A percentile compares a stretch with the other conserved stretches of the same genome.
Conservation (phyloP, 2,329 filamentous ascomycete species). For the Cercospora sp. region DNA sequence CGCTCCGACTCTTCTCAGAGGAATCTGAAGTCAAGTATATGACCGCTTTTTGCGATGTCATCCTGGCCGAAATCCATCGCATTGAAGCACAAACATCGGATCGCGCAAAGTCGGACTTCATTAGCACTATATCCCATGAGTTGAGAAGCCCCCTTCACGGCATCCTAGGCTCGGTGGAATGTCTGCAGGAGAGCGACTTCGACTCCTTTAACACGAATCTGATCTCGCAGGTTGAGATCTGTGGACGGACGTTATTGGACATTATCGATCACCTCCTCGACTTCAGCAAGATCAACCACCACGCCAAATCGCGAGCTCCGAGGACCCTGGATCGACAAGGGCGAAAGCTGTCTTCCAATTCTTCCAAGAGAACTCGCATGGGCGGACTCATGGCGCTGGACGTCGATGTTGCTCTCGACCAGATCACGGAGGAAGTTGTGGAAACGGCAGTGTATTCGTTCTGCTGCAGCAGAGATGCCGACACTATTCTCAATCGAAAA, state of each 20-base stretch:
- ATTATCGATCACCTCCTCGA: conserved; percentile 49
- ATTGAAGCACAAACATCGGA: conserved; percentile 45
- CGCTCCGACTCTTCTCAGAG: conserved; percentile 45
- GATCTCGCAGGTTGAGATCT: conserved; percentile 52
- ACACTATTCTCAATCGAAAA: conserved; percentile 35
- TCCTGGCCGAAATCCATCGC: conserved; percentile 45
- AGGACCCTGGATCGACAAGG: conserved; percentile 14
- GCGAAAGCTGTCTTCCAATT: conserved; percentile 11
- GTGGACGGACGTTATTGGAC: conserved; percentile 52
- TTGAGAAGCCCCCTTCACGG: conserved; percentile 52
- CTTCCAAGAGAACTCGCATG: conserved; percentile 20
- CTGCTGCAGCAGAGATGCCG: conserved; percentile 30
- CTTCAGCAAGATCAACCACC: conserved; percentile 48
- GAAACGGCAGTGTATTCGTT: conserved; percentile 51
- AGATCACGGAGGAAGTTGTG: conserved; percentile 55
- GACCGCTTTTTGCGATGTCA: conserved; percentile 46
- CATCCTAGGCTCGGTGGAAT: conserved; percentile 52
- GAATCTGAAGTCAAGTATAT: conserved; percentile 44
- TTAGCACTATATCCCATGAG: conserved; percentile 55
- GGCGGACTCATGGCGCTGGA: conserved; percentile 30
- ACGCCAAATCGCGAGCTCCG: conserved; percentile 21
- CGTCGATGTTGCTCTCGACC: conserved; percentile 44
- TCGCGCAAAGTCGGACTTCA: conserved; percentile 54
- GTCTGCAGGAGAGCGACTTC: conserved; percentile 48
- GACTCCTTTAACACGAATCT: conserved; percentile 46